phyloP scores from a whole-genome alignment of 139 green algal species.

The Axilococcus clingmanii region DNA sequence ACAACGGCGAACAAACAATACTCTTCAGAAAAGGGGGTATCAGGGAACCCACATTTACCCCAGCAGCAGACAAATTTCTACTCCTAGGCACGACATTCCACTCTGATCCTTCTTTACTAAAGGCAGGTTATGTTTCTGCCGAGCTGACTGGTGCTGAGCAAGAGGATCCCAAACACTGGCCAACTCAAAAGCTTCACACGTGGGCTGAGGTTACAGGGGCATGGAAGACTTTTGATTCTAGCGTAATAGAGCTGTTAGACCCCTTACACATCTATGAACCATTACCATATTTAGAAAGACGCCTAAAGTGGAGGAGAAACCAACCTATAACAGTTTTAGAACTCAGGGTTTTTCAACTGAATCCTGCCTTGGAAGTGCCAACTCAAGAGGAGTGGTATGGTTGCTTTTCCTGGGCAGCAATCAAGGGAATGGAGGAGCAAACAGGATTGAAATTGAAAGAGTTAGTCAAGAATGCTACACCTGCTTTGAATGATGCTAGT shows the following conservation, averaged over 20 bases:
- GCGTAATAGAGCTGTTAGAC: constrained; percentile 23
- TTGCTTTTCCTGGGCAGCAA: constrained; percentile 50
- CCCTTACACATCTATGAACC: constrained; percentile 40
- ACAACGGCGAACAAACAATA: constrained; percentile 21
- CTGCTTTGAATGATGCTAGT: constrained; percentile 3
- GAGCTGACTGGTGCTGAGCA: constrained; percentile 15
- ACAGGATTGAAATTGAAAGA: background rate
- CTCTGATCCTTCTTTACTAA: constrained; percentile 35
- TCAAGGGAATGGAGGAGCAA: background rate
- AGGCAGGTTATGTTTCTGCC: constrained; percentile 28
- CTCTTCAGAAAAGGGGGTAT: constrained; percentile 67
- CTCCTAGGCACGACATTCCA: constrained; percentile 55
- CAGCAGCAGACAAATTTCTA: constrained; percentile 23
- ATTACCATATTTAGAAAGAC: constrained; percentile 26
- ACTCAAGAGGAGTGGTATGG: constrained; percentile 31
- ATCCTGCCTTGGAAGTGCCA: constrained; percentile 17
- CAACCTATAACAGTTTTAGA: constrained; percentile 57
- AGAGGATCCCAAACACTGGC: constrained; percentile 9
- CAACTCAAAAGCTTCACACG: constrained; percentile 9
- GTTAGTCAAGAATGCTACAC: background rate
- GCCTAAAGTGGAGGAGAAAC: constrained; percentile 43
- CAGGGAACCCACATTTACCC: constrained; percentile 40
- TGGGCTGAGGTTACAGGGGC: constrained; percentile 29
- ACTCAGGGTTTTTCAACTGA: constrained; percentile 31
- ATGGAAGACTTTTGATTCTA: constrained; percentile 40